Evolutionary conservation across 73 alveolate species (phyloP).

Genomic region (Paramecium bursaria): DNA sequence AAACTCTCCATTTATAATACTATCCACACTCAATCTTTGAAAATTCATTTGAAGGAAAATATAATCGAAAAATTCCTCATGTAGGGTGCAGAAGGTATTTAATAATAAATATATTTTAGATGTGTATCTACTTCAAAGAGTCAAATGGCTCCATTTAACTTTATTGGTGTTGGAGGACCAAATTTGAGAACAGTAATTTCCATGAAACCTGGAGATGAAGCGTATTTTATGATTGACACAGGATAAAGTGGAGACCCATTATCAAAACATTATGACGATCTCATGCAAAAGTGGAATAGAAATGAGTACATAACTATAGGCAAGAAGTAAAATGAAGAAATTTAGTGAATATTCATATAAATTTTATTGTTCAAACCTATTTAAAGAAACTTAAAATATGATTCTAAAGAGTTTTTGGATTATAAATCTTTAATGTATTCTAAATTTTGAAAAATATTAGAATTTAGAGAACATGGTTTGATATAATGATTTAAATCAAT

Average conservation of each 20-base stretch:
- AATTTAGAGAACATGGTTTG: too few species aligned
- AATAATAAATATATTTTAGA: not conserved
- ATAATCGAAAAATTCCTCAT: constrained; percentile 45
- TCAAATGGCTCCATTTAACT: constrained; percentile 2
- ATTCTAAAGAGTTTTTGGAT: too few species aligned
- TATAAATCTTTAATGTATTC: too few species aligned
- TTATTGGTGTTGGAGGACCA: constrained; percentile 27
- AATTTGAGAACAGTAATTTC: constrained; percentile 40
- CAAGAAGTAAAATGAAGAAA: too few species aligned
- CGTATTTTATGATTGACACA: constrained; percentile 33
- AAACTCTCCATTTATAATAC: not conserved
- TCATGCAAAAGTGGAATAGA: too few species aligned
- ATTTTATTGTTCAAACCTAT: too few species aligned
- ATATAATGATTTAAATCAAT: too few species aligned
- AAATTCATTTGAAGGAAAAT: constrained; percentile 4
- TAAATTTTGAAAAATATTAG: too few species aligned
- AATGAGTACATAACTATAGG: too few species aligned
- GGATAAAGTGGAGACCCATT: constrained; percentile 53
- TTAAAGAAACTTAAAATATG: too few species aligned
- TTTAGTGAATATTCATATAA: too few species aligned
- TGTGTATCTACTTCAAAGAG: not conserved
- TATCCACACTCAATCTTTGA: constrained; percentile 7
- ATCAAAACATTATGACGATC: constrained; percentile 52
- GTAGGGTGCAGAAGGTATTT: constrained; percentile 31
- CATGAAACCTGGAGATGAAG: constrained; percentile 22